Conservation (phyloP, 2,329 filamentous ascomycete genomes). For the Arthrobotrys megalospora region DNA sequence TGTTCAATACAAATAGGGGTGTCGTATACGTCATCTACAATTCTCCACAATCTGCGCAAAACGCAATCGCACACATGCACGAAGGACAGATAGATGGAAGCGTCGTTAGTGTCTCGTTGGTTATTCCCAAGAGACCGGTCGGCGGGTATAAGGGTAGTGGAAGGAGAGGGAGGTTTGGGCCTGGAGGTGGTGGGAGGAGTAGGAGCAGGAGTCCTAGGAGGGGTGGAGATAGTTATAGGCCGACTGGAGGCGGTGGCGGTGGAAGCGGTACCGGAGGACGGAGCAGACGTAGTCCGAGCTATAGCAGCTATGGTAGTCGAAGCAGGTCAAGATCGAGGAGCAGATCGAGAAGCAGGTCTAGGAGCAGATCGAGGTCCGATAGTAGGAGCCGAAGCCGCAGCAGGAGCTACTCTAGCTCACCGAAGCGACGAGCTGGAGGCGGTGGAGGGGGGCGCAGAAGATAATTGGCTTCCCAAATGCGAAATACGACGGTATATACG, state of each 20-base stretch:
- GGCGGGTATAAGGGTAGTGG: slow-evolving; percentile 62
- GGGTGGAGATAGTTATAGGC: slow-evolving; percentile 66
- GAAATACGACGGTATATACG: neutral
- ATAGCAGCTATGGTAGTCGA: slow-evolving; percentile 69
- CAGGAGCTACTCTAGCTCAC: slow-evolving; percentile 50
- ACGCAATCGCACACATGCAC: slow-evolving; percentile 96
- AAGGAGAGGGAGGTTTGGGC: slow-evolving; percentile 65
- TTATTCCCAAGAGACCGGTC: slow-evolving; percentile 80
- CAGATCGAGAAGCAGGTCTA: slow-evolving; percentile 11
- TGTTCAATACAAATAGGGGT: slow-evolving; percentile 90
- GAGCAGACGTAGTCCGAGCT: slow-evolving; percentile 76
- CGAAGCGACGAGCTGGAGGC: slow-evolving; percentile 33
- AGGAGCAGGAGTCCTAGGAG: slow-evolving; percentile 65
- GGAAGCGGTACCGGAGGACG: slow-evolving; percentile 65
- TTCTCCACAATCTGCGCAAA: slow-evolving; percentile 83
- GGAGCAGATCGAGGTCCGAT: slow-evolving; percentile 18
- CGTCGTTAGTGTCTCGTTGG: slow-evolving; percentile 87
- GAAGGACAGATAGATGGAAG: slow-evolving; percentile 93
- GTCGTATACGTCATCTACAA: slow-evolving; percentile 92
- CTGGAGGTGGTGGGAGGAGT: slow-evolving; percentile 65
- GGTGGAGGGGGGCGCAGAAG: slow-evolving; percentile 38
- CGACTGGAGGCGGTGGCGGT: slow-evolving; percentile 65
- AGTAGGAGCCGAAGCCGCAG: slow-evolving; percentile 66
- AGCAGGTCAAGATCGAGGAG: slow-evolving; percentile 65
- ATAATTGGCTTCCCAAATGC: neutral